Evolutionary conservation across 441 rosid genomes (phyloP).

Genomic region (Erysimum cheiri): DNA sequence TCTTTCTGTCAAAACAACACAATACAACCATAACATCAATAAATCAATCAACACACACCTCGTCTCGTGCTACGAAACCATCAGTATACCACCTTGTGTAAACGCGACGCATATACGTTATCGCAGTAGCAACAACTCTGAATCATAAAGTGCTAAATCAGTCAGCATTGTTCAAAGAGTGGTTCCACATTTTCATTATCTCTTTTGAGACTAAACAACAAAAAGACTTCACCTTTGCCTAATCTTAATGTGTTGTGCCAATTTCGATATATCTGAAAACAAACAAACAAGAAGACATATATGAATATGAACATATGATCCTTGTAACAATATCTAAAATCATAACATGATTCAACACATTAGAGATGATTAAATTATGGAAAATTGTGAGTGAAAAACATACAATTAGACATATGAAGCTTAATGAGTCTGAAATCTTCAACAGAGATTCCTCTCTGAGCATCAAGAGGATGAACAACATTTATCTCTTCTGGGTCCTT

Average conservation of each 20-base stretch:
- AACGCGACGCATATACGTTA: constrained; percentile 93
- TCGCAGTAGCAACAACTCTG: constrained; percentile 95
- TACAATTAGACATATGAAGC: constrained; percentile 87
- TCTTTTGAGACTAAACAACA: neutral
- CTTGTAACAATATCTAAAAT: no score
- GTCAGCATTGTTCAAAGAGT: constrained; percentile 28
- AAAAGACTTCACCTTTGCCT: constrained; percentile 78
- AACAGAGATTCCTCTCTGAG: constrained; percentile 77
- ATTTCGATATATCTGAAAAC: constrained; percentile 68
- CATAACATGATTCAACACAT: constrained; percentile 4
- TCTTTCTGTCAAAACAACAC: constrained; percentile 61
- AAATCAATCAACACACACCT: constrained; percentile 23
- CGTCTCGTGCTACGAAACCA: neutral
- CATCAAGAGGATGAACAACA: constrained; percentile 70
- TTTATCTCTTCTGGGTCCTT: constrained; percentile 83
- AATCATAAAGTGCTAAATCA: constrained; percentile 30
- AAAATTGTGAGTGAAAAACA: neutral
- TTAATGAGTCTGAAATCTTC: constrained; percentile 92
- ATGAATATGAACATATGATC: no score
- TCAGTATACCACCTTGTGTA: constrained; percentile 72
- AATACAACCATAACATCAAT: neutral
- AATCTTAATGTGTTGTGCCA: constrained; percentile 82
- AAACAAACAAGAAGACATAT: constrained; percentile 7
- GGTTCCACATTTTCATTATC: neutral
- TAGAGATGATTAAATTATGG: neutral